phyloP scores from a whole-genome alignment of 2,329 filamentous ascomycete species.

The Fonsecaea multimorphosa region DNA sequence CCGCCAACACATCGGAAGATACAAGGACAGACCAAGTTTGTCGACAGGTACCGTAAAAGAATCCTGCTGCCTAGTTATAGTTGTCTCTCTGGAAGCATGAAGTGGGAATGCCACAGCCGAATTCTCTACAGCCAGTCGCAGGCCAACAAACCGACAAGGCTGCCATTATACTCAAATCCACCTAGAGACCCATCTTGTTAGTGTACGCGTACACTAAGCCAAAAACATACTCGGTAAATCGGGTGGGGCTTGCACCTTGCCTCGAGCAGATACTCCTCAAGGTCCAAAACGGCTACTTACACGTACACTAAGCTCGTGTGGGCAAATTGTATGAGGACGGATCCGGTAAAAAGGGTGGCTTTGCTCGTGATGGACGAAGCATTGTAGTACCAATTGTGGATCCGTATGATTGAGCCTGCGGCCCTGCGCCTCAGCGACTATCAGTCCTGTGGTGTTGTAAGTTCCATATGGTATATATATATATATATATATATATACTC shows the following conservation, averaged over 20 bases:
- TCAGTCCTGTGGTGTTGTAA: no score
- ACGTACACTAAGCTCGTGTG: conserved; percentile 13
- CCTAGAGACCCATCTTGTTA: neutral
- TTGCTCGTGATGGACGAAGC: no score
- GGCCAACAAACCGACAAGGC: neutral
- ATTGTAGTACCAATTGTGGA: neutral
- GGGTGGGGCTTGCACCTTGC: neutral
- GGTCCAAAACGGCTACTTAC: conserved; percentile 6
- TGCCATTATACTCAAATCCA: neutral
- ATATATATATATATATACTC: no score
- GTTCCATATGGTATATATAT: no score
- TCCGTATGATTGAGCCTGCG: no score
- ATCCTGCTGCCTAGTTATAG: conserved; percentile 14
- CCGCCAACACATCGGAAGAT: neutral
- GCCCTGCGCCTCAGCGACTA: no score
- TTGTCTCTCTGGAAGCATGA: neutral
- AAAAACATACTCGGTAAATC: neutral
- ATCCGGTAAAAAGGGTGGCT: no score
- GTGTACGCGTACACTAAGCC: conserved; percentile 20
- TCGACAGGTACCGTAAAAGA: neutral
- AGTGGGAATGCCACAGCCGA: neutral
- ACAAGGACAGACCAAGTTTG: no score
- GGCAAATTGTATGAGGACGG: neutral
- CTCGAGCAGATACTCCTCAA: neutral
- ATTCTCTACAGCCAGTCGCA: neutral